These are phyloP conservation scores for Chimonanthus praecox DNA, from an alignment of 164 flowering plant species.

Conservation along the genomic window DNA sequence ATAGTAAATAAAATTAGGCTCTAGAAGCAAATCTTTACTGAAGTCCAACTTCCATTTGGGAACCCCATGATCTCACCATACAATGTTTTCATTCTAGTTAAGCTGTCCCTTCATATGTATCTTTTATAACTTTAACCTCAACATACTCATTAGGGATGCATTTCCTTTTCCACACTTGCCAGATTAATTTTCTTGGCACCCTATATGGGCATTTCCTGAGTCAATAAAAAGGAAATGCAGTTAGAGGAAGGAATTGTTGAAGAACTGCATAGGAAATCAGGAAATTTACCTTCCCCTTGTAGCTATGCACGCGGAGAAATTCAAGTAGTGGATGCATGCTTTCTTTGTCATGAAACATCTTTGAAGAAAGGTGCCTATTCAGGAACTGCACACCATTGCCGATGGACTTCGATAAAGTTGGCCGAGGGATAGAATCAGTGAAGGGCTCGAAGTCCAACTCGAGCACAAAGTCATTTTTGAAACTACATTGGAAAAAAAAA, in stretches of 20 bases:
- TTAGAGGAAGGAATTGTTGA: not conserved
- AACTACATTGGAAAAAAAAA: conserved; percentile 30
- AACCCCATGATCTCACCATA: too few species aligned
- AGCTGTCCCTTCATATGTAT: too few species aligned
- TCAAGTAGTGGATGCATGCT: conserved; percentile 83
- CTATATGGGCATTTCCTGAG: too few species aligned
- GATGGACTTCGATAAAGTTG: conserved; percentile 76
- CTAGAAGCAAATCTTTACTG: too few species aligned
- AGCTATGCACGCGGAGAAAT: conserved; percentile 65
- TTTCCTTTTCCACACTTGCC: too few species aligned
- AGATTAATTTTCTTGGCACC: too few species aligned
- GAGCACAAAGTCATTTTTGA: conserved; percentile 71
- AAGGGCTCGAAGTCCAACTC: conserved; percentile 98
- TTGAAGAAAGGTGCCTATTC: conserved; percentile 91
- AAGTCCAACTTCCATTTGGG: too few species aligned
- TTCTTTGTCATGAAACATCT: conserved; percentile 89
- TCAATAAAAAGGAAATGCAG: not conserved
- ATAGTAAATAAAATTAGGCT: too few species aligned
- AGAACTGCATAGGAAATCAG: not conserved
- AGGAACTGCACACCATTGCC: conserved; percentile 98
- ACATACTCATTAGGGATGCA: too few species aligned
- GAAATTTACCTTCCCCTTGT: conserved; percentile 67
- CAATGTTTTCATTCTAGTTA: too few species aligned
- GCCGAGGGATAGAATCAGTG: conserved; percentile 74
- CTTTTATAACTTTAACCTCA: too few species aligned